Evolutionary conservation across 495 filamentous ascomycete species (phyloP), one percentile per base, ranked within the genome.

Genomic region (Corynascus novoguineensis): DNA sequence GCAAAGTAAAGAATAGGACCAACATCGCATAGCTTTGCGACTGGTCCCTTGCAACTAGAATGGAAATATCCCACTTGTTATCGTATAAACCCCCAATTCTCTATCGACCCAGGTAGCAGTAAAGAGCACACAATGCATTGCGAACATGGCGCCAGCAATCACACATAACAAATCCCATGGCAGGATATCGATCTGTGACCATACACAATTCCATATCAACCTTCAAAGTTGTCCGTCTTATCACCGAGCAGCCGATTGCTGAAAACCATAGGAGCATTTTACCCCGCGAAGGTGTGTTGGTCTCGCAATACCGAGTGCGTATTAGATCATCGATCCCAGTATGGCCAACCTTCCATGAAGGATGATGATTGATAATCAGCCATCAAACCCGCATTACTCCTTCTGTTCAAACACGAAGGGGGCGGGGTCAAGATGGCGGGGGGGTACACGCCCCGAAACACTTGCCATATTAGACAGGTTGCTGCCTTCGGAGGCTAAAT

Each of bases 281-380:
- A 17, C 37, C 37, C 37, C 37, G 37, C 37, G 37, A 41, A n/a
- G 9, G 14, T 24, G 25, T 10, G 21, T 14, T 24, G 38, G 45
- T 37, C 15, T 63, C 60, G 60, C 57, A 50, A 63, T 63, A 22
- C 25, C 27, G 38, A 27, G 32, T 49, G 45, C 44, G 19, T 50
- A 63, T 63, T 48, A 29, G 34, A 28, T 55, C 56, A 63, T 63
- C 41, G 60, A 54, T 63, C 53, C 46, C 50, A 25, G 24, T 28
- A 34, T 27, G 21, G 28, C 27, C 21, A 19, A 11, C n/a, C n/a
- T 29, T 24, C 10, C 22, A 1, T 29, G 14, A 7, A 21, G 5
- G 14, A 40, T 24, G 12, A 29, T 51, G 51, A 35, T 62, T 62
- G 31, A 40, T 40, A 53, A 47, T 61, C 54, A 50, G 27, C 27